A percentile compares a stretch with the other conserved stretches of the same genome.
Evolutionary conservation across 345 rosid genomes (phyloP).

Genomic region (Acer yangbiense): DNA sequence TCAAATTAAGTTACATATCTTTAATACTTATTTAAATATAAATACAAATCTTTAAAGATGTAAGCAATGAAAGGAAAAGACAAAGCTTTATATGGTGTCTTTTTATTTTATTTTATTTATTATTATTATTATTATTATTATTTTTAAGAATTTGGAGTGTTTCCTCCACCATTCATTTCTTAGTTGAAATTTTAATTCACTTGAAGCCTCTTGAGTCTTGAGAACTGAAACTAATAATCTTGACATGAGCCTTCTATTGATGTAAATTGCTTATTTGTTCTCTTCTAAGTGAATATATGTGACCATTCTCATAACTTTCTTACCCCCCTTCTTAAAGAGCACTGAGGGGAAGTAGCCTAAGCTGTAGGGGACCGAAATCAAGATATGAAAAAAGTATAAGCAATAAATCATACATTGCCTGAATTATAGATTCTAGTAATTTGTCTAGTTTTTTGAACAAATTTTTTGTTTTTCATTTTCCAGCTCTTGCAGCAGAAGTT

Average conservation of each 20-base stretch:
- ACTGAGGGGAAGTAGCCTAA: not conserved
- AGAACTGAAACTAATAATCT: not conserved
- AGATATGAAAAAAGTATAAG: not conserved
- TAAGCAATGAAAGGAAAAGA: not conserved
- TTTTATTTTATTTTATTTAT: no score
- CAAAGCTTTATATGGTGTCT: not conserved
- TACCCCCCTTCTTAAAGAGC: not conserved
- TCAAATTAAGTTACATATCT: not conserved
- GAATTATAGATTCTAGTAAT: slow-evolving; percentile 3
- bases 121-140: no score
- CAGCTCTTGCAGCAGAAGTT: slow-evolving; percentile 93
- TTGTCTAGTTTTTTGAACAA: not conserved
- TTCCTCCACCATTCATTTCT: not conserved
- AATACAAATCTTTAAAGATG: not conserved
- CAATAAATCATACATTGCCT: not conserved
- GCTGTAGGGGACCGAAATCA: not conserved
- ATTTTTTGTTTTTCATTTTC: slow-evolving; percentile 18
- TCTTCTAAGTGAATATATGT: not conserved
- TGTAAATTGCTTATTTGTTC: not conserved
- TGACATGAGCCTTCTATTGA: not conserved
- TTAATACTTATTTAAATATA: not conserved
- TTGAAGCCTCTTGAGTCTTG: not conserved
- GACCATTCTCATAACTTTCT: not conserved
- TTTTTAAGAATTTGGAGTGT: not conserved
- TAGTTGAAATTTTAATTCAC: not conserved